A percentile compares a stretch with the other conserved stretches of the same genome.
Evolutionary conservation across 352 stramenopile genomes (phyloP).

Genomic region (Pythium sukuiense): DNA sequence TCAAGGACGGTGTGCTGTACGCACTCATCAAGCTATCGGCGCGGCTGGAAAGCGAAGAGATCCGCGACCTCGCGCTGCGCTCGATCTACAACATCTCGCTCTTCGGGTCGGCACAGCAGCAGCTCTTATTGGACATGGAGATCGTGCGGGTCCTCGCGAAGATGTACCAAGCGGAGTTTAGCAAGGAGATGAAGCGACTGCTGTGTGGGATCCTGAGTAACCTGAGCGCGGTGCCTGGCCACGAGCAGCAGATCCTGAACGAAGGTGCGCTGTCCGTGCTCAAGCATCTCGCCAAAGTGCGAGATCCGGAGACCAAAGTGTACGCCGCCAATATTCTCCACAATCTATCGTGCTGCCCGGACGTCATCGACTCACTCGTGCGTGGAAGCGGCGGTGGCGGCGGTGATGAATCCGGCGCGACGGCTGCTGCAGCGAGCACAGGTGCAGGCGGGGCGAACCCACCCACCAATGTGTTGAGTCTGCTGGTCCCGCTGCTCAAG

Average conservation of each 20-base stretch:
- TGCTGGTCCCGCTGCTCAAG: slow-evolving; percentile 66
- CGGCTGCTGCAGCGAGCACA: slow-evolving; percentile 10
- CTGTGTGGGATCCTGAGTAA: slow-evolving; percentile 80
- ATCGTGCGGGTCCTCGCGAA: slow-evolving; percentile 72
- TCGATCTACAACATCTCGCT: slow-evolving; percentile 82
- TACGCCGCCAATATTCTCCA: slow-evolving; percentile 83
- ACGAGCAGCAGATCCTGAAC: slow-evolving; percentile 31
- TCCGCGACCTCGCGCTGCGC: slow-evolving; percentile 67
- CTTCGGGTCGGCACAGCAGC: slow-evolving; percentile 37
- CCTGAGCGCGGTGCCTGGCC: slow-evolving; percentile 31
- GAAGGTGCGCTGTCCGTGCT: slow-evolving; percentile 65
- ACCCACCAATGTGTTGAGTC: slow-evolving; percentile 50
- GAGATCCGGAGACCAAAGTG: slow-evolving; percentile 79
- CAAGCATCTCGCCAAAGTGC: slow-evolving; percentile 70
- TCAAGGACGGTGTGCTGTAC: slow-evolving; percentile 79
- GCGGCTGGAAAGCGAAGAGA: slow-evolving; percentile 74
- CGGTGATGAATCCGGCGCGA: slow-evolving; percentile 11
- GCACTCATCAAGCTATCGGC: slow-evolving; percentile 79
- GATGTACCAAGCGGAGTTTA: slow-evolving; percentile 77
- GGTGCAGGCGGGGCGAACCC: neutral
- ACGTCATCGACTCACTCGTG: slow-evolving; percentile 56
- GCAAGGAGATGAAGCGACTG: slow-evolving; percentile 76
- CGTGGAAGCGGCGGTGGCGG: slow-evolving; percentile 28
- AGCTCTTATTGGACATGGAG: slow-evolving; percentile 75
- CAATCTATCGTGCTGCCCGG: slow-evolving; percentile 67